Evolutionary conservation across 108 stramenopile species (phyloP).

Genomic region (Cyclotella sp.): DNA sequence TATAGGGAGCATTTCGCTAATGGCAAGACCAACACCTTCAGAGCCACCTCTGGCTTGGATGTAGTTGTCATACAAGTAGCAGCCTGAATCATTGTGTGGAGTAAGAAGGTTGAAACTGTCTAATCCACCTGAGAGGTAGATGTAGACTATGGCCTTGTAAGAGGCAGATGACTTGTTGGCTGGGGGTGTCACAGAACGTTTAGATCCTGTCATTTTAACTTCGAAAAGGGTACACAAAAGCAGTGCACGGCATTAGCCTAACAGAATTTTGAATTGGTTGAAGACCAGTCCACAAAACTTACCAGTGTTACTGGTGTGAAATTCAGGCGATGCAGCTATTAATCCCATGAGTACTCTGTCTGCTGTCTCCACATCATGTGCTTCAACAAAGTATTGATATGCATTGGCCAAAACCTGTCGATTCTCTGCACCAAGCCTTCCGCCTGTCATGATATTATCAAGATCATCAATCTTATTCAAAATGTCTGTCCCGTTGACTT

Average conservation of each 20-base stretch:
- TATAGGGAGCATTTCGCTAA: slow-evolving; percentile 41
- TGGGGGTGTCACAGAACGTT: slow-evolving; percentile 38
- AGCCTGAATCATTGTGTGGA: slow-evolving; percentile 28
- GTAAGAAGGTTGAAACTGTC: slow-evolving; percentile 60
- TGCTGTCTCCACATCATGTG: slow-evolving; percentile 33
- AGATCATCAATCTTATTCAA: slow-evolving; percentile 60
- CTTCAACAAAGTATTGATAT: slow-evolving; percentile 26
- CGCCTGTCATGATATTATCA: slow-evolving; percentile 59
- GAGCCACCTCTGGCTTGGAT: slow-evolving; percentile 47
- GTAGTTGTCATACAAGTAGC: slow-evolving; percentile 41
- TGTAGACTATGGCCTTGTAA: slow-evolving; percentile 57
- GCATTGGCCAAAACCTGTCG: slow-evolving; percentile 31
- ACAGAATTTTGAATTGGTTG: background rate
- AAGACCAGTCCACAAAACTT: background rate
- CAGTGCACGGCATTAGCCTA: background rate
- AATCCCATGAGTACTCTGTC: slow-evolving; percentile 41
- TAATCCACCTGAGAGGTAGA: slow-evolving; percentile 44
- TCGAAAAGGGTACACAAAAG: background rate
- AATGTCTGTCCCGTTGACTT: slow-evolving; percentile 8
- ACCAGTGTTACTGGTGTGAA: slow-evolving; percentile 53
- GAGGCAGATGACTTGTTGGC: slow-evolving; percentile 35
- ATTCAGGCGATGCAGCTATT: slow-evolving; percentile 51
- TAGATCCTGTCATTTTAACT: slow-evolving; percentile 39
- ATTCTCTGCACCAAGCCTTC: slow-evolving; percentile 56
- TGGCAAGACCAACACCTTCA: slow-evolving; percentile 34